Base-by-base conservation (phyloP, 176 grass and related monocot species). In the Poa pratensis region DNA sequence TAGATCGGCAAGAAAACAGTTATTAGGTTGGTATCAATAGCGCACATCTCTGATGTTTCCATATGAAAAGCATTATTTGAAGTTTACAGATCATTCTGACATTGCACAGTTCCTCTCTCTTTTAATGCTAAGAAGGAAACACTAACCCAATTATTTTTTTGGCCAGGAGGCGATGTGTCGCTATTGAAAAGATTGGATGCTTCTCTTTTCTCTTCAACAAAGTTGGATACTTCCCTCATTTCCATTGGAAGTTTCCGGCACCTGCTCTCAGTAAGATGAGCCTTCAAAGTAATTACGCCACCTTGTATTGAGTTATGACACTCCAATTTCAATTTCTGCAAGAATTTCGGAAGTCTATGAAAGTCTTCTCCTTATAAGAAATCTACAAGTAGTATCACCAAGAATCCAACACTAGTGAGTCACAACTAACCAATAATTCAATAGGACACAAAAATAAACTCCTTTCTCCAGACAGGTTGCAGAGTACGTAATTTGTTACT, bases 181-280 rank as follows among this genome's bases (percentile, higher is more conserved):
- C 53, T 78, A 83, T 45, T 86, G 51, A 90, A 90, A 86, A 78
- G 53, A 86, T 83, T 65, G 14, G 46, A 74, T 34, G 43, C 59
- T 82, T 84, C 73, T 82, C 55, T 78, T 86, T 86, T 90, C 54
- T 86, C 79, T 82, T 90, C 64, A 86, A 90, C 86, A 26, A 90
- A 86, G 65, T 83, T 86, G 40, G 60, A 73, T 77, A 86, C 64
- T 86, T 90, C 63, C 46, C 78, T 83, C 73, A 78, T 82, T 78
- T 86, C 79, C 66, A 66, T 66, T 57, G 84, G 79, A 73, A 90
- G 76, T 61, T 73, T 78, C 9, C 46, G 84, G 65, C 88, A 86
- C 23, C 71, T 82, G 15, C 45, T 78, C 9, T 86, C 88, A 58
- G 49, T 89, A 24, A 89, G 84, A 83, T 83, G 84, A 86, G 84